phyloP scores from a whole-genome alignment of 768 basidiomycete species.

The Mycena crocata region DNA sequence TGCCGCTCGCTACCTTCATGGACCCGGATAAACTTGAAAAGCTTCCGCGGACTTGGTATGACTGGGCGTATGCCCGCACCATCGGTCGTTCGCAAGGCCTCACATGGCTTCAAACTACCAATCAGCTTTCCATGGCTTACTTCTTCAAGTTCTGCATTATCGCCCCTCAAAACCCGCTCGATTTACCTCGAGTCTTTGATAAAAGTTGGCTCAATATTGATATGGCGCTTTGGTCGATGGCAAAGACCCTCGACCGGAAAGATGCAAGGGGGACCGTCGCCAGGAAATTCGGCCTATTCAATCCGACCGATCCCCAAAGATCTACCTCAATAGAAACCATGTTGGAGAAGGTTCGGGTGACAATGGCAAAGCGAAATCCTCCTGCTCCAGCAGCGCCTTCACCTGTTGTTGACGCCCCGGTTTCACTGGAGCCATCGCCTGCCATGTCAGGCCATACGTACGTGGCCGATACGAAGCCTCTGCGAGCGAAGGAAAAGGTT shows the following conservation, averaged over 20 bases:
- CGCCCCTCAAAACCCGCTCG: neutral
- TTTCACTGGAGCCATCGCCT: neutral
- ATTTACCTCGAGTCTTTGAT: neutral
- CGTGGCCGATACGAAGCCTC: constrained; percentile 2
- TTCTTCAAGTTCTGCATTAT: constrained; percentile 2
- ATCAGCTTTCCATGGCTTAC: neutral
- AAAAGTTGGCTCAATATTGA: neutral
- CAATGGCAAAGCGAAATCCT: neutral
- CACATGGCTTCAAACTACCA: constrained; percentile 17
- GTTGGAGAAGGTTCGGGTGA: neutral
- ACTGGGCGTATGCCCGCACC: constrained; percentile 22
- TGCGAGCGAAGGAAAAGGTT: constrained; percentile 21
- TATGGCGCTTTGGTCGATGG: constrained; percentile 3
- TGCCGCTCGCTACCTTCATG: constrained; percentile 13
- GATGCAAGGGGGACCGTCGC: constrained; percentile 1
- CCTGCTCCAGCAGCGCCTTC: neutral
- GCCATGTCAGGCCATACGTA: constrained; percentile 20
- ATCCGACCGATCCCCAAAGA: constrained; percentile 16
- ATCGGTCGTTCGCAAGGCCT: constrained; percentile 8
- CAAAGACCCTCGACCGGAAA: neutral
- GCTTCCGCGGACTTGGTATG: constrained; percentile 11
- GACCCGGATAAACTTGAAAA: constrained; percentile 16
- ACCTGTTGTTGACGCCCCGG: neutral
- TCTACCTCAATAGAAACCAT: neutral
- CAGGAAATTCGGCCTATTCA: constrained; percentile 20